Percentiles rank a stretch among this genome's conserved stretches.
Evolutionary conservation across 345 rosid genomes (phyloP).

Genomic region (Syzygium aqueum): DNA sequence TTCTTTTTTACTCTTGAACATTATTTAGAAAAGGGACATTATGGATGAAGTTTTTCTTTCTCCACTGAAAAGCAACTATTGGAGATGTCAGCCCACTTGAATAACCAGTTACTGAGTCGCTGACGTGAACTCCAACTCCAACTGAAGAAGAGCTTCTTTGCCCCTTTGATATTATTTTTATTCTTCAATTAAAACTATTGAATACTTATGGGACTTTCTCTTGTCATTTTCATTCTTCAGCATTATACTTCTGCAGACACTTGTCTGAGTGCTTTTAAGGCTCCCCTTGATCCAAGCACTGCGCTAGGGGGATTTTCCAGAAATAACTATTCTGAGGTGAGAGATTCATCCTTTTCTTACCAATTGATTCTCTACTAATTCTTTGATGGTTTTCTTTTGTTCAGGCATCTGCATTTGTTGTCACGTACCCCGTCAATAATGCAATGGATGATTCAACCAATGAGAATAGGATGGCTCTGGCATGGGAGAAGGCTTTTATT

Average conservation of each 20-base stretch:
- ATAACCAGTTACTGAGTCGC: not conserved
- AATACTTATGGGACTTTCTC: not conserved
- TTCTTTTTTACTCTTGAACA: not conserved
- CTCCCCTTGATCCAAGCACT: conserved; percentile 96
- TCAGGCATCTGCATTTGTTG: conserved; percentile 91
- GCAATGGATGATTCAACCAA: conserved; percentile 50
- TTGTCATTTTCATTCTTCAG: conserved; percentile 28
- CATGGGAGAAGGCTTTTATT: conserved; percentile 95
- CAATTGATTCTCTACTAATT: not conserved
- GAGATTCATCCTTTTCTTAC: conserved; percentile 11
- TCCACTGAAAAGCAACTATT: not conserved
- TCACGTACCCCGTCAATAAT: conserved; percentile 90
- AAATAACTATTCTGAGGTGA: conserved; percentile 83
- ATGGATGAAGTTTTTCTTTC: not conserved
- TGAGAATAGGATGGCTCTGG: conserved; percentile 58
- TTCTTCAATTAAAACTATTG: not conserved
- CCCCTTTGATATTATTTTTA: not conserved
- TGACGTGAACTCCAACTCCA: not conserved
- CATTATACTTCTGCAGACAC: conserved; percentile 81
- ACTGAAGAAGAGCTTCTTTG: not conserved
- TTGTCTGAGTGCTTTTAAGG: conserved; percentile 89
- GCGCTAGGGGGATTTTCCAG: conserved; percentile 88
- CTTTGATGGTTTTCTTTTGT: conserved; percentile 1
- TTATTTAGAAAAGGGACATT: not conserved
- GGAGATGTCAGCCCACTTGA: not conserved